Evolutionary conservation across 768 basidiomycete species (phyloP).

Genomic region (Mycena metata): DNA sequence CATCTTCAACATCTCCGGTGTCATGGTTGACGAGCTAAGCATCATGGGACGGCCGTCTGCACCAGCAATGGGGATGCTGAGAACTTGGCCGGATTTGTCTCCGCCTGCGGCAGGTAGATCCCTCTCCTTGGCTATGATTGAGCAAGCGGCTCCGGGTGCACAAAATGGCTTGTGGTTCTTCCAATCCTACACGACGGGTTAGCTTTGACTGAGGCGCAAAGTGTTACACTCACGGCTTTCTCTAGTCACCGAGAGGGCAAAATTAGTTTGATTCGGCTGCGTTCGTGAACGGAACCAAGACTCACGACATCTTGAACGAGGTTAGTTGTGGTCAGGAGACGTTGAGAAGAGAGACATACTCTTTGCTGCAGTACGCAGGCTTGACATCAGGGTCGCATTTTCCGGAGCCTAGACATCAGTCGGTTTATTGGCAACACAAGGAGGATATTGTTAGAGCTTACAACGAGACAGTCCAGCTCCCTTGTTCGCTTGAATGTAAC

Average conservation of each 20-base stretch:
- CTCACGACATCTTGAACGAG: slow-evolving; percentile 4
- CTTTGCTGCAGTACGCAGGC: slow-evolving; percentile 49
- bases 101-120: slow-evolving; percentile 14
- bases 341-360: slow-evolving; percentile 35
- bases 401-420: slow-evolving; percentile 44
- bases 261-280: no score
- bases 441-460: slow-evolving; percentile 30
- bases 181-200: no score
- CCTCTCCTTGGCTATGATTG: slow-evolving; percentile 44
- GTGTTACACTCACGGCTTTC: no score
- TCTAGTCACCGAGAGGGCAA: no score
- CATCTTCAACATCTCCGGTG: slow-evolving; percentile 45
- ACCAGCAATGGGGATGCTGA: slow-evolving; percentile 45
- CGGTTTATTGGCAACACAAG: not conserved
- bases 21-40: slow-evolving; percentile 47
- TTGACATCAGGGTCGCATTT: slow-evolving; percentile 50
- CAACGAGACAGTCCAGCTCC: no score
- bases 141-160: slow-evolving; percentile 47
- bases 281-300: not conserved
- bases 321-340: not conserved
- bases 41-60: slow-evolving; percentile 43
- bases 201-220: no score
- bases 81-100: slow-evolving; percentile 29
- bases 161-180: slow-evolving; percentile 54
- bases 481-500: no score